These are phyloP conservation scores for Teunomyces kruisii DNA, from an alignment of 805 yeast species.

Conservation along the genomic window DNA sequence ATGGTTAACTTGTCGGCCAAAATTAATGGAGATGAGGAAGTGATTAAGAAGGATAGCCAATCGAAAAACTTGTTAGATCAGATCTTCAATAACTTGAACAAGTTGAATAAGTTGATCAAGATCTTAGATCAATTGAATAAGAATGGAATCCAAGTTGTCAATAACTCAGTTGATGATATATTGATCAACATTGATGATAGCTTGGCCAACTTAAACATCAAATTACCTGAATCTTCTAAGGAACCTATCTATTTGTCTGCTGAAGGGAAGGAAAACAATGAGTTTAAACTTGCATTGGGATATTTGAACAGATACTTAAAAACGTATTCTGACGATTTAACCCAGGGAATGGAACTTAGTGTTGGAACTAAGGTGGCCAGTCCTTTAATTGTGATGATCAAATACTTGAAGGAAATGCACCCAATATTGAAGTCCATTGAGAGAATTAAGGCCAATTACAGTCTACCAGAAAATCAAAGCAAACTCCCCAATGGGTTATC, in stretches of 20 bases:
- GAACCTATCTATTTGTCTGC: constrained; percentile 3
- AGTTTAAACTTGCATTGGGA: constrained; percentile 18
- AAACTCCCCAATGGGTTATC: constrained; percentile 31
- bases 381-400: constrained; percentile 20
- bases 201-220: constrained; percentile 11
- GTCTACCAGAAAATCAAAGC: constrained; percentile 7
- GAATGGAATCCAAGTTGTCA: constrained; percentile 24
- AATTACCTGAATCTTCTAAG: constrained; percentile 12
- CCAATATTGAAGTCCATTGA: constrained; percentile 28
- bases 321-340: constrained; percentile 7
- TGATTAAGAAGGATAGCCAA: constrained; percentile 1
- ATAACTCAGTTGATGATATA: constrained; percentile 28
- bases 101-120: constrained; percentile 31
- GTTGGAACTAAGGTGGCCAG: background rate
- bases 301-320: constrained; percentile 25
- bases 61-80: constrained; percentile 18
- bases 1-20: constrained; percentile 25
- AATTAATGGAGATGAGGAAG: constrained; percentile 15
- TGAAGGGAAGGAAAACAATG: constrained; percentile 9
- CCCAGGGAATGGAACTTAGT: background rate
- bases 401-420: constrained; percentile 31
- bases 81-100: constrained; percentile 29
- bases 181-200: constrained; percentile 28
- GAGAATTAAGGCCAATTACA: constrained; percentile 14
- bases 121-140: constrained; percentile 33